phyloP scores from a whole-genome alignment of 2,329 filamentous ascomycete species.

The Fonsecaea multimorphosa region DNA sequence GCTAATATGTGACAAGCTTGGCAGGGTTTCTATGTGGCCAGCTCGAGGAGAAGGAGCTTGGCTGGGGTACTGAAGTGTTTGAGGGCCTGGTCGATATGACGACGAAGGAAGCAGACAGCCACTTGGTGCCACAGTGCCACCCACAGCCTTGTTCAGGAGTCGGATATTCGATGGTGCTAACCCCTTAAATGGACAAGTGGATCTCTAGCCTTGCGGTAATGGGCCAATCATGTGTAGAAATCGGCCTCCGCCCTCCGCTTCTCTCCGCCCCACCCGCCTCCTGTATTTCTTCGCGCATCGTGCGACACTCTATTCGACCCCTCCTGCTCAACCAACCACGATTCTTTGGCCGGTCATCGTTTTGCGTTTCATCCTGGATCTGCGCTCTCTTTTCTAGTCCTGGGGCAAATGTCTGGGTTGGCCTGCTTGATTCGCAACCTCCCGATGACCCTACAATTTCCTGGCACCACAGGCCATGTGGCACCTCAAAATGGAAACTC shows the following conservation, averaged over 20 bases:
- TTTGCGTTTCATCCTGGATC: constrained; percentile 34
- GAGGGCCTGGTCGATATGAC: constrained; percentile 8
- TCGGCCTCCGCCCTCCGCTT: not conserved
- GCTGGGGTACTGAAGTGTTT: constrained; percentile 5
- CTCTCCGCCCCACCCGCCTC: constrained; percentile 1
- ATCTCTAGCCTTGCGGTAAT: not conserved
- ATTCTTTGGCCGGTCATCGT: constrained; percentile 6
- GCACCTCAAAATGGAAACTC: constrained; percentile 18
- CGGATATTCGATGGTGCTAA: not conserved
- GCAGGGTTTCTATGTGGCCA: not conserved
- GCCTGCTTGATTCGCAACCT: constrained; percentile 12
- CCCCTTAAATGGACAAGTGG: not conserved
- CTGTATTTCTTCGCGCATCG: constrained; percentile 7
- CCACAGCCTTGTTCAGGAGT: constrained; percentile 4
- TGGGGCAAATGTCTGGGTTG: constrained; percentile 20
- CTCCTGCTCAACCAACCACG: constrained; percentile 4
- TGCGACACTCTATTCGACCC: constrained; percentile 22
- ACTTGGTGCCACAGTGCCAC: not conserved
- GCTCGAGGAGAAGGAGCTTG: not conserved
- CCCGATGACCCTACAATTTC: constrained; percentile 35
- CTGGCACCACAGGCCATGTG: constrained; percentile 15
- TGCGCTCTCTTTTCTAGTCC: constrained; percentile 6
- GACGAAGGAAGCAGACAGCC: not conserved
- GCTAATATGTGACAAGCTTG: not conserved
- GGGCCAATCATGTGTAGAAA: not conserved